Evolutionary conservation across 768 basidiomycete genomes (phyloP), one percentile per base, ranked within the genome.

Genomic region (Inosperma sp.): DNA sequence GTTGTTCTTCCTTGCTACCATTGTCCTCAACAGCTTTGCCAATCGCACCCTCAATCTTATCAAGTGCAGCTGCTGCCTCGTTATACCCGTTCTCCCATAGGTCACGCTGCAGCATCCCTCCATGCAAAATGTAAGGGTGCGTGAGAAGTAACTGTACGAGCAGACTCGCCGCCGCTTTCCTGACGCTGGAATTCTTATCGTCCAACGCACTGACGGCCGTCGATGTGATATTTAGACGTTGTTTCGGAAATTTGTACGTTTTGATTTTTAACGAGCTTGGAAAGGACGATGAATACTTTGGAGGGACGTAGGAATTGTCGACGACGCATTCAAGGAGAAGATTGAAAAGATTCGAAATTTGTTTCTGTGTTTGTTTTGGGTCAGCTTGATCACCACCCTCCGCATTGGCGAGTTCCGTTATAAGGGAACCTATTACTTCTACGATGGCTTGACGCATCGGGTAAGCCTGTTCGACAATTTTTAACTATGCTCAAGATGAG

Each of bases 391-490:
- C 62, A 17, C 71, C 71, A 34, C 78, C 77, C 16, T 71, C 67
- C 1, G 79, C 73, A 16, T 70, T 66, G 0, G 87, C 82, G 10
- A 97, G 79, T 56, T 97, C 90, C 36, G 77, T 74, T 62, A 98
- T 92, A 54, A 98, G 80, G 52, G 76, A 72, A 5, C 91, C 92
- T 33, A 98, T 81, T 51, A 94, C 79, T 64, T 98, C 95, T 44
- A 99, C 81, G 49, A 99, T 76, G 1, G 93, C 91, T 73, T 93
- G 87, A 34, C 96, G 91, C 84, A 99, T 93, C 0, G 93, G 90
- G 63, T 98, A 96, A 0, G 93, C 85, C 93, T 96, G 59, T 12
- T 16, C 22, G 27, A 40, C 30, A 16, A 37, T 2, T 5, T 48
- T 23, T 54, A 30, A 22, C n/a, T 21, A 27, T 42, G 19, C 43